Conservation (phyloP, 2,329 filamentous ascomycete species). For the Paraphaeosphaeria minitans region DNA sequence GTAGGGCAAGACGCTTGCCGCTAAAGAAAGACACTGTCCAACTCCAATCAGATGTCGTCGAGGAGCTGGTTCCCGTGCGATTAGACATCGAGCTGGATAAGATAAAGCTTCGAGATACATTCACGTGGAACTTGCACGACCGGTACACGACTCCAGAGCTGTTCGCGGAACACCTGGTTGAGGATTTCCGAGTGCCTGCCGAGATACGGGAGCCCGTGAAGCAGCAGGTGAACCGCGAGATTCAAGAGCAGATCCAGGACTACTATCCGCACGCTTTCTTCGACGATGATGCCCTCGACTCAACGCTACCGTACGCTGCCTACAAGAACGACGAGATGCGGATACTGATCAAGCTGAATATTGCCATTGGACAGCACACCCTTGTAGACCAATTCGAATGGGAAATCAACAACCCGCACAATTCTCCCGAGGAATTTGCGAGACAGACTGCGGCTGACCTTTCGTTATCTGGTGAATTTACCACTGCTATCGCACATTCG, state of each 20-base stretch:
- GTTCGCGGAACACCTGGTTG: slow-evolving; percentile 87
- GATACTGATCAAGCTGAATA: slow-evolving; percentile 92
- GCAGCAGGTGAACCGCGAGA: slow-evolving; percentile 72
- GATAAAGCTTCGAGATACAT: slow-evolving; percentile 92
- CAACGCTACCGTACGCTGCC: slow-evolving; percentile 85
- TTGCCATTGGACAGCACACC: slow-evolving; percentile 93
- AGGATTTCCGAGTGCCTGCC: slow-evolving; percentile 79
- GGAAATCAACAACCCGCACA: slow-evolving; percentile 95
- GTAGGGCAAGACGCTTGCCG: slow-evolving; percentile 73
- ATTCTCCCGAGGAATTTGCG: slow-evolving; percentile 95
- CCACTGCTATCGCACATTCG: slow-evolving; percentile 95
- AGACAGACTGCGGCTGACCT: slow-evolving; percentile 86
- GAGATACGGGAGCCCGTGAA: slow-evolving; percentile 63
- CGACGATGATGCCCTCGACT: slow-evolving; percentile 87
- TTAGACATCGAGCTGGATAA: slow-evolving; percentile 96
- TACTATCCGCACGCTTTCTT: slow-evolving; percentile 92
- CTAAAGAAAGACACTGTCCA: slow-evolving; percentile 76
- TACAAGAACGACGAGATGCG: slow-evolving; percentile 99
- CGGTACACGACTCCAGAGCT: slow-evolving; percentile 77
- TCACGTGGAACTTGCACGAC: slow-evolving; percentile 98
- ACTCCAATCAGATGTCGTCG: slow-evolving; percentile 90
- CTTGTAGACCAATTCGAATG: slow-evolving; percentile 98
- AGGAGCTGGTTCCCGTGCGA: slow-evolving; percentile 88
- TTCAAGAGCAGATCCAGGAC: slow-evolving; percentile 88
- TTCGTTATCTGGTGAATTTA: slow-evolving; percentile 91